Conservation (phyloP, 805 yeast genomes). For the Metschnikowia santaceciliae region DNA sequence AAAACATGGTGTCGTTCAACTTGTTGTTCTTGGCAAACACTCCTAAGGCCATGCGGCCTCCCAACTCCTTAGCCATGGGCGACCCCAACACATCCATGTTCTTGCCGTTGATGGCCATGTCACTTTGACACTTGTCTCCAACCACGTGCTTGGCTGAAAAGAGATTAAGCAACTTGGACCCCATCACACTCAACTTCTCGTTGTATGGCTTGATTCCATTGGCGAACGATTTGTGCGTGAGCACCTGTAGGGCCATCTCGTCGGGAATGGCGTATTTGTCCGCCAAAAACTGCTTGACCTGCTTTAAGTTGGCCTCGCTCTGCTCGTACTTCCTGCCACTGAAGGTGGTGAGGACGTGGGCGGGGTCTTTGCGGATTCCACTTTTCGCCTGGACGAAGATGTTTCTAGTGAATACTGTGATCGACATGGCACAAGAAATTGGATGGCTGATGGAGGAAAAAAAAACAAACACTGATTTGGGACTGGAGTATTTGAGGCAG, state of each 20-base stretch:
- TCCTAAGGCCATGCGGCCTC: constrained; percentile 49
- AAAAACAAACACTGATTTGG: too few species aligned
- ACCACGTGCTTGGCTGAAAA: constrained; percentile 42
- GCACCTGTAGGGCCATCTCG: constrained; percentile 63
- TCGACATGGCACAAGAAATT: not conserved
- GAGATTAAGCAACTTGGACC: constrained; percentile 56
- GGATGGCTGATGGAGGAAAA: too few species aligned
- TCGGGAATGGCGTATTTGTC: constrained; percentile 55
- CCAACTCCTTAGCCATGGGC: constrained; percentile 46
- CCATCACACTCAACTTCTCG: constrained; percentile 75
- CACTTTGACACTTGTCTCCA: constrained; percentile 26
- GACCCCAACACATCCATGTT: constrained; percentile 62
- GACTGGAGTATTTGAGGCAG: too few species aligned
- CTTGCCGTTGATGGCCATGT: constrained; percentile 40
- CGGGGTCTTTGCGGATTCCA: constrained; percentile 70
- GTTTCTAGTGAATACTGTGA: constrained; percentile 19
- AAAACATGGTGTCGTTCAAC: constrained; percentile 55
- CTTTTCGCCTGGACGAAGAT: constrained; percentile 52
- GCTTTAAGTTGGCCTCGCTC: constrained; percentile 43
- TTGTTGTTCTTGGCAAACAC: constrained; percentile 47
- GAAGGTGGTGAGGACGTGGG: constrained; percentile 37
- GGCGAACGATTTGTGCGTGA: constrained; percentile 93
- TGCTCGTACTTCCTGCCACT: constrained; percentile 49
- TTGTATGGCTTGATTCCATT: constrained; percentile 88
- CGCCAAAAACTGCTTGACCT: constrained; percentile 46